phyloP scores from a whole-genome alignment of 306 rosid species.

The Medicago ruthenica region DNA sequence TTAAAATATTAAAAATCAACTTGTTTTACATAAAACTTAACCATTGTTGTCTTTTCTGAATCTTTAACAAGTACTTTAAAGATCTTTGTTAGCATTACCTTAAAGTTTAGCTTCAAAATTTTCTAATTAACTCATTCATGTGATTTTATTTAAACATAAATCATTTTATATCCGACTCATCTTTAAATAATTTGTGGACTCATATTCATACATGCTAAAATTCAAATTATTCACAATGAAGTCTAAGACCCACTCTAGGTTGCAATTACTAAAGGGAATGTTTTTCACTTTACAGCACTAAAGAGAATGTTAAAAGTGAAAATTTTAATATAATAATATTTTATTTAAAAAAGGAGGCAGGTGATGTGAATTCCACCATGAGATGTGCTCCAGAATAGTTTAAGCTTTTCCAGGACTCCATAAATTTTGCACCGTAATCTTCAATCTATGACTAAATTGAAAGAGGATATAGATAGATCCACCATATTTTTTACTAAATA shows the following conservation, averaged over 20 bases:
- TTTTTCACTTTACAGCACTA: too few relatives aligned
- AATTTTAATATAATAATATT: not conserved
- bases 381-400: slow-evolving; percentile 30
- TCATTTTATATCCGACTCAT: not conserved
- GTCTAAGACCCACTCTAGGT: not conserved
- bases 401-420: not conserved
- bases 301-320: too few relatives aligned
- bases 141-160: not conserved
- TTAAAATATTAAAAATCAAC: too few relatives aligned
- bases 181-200: too few relatives aligned
- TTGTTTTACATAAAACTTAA: too few relatives aligned
- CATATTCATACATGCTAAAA: not conserved
- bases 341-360: slow-evolving; percentile 14
- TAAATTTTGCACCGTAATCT: slow-evolving; percentile 12
- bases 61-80: too few relatives aligned
- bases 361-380: slow-evolving; percentile 44
- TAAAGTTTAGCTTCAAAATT: not conserved
- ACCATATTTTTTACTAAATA: slow-evolving; percentile 15
- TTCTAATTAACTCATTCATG: not conserved
- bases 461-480: slow-evolving; percentile 27
- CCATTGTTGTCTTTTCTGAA: too few relatives aligned
- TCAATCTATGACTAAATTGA: slow-evolving; percentile 24
- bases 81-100: too few relatives aligned
- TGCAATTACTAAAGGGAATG: slow-evolving; percentile 6
- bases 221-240: not conserved